Evolutionary conservation across 176 grass and related monocot genomes (phyloP), one percentile per base, ranked within the genome.

Genomic region (Secale cereale): DNA sequence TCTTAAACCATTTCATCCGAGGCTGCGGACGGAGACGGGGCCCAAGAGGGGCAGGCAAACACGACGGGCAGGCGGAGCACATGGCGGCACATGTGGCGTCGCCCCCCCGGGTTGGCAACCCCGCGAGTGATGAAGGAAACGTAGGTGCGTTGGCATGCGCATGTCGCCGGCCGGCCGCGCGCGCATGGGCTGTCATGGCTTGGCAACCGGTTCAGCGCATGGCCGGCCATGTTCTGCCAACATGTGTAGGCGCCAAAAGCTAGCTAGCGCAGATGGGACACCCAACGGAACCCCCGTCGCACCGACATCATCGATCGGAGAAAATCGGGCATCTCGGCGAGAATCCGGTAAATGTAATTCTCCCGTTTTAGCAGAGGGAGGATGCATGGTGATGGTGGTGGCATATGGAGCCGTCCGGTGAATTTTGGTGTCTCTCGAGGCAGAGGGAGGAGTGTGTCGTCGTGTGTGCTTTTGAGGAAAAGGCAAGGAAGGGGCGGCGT

Each of bases 81-180:
- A 90, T 90, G 88, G 79, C 64, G 13, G 83, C 88, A 90, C 88
- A 90, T 90, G 88, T 29, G 1, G 83, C 88, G 73, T 48, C 78
- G 19, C 39, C 78, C 40, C 50, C 64, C 83, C 78, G 70, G 81
- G 78, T 78, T 82, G 88, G 83, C 78, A 86, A 57, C 83, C 72
- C 63, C 39, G 77, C 30, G 77, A 71, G 88, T 63, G 77, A 82
- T 77, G 70, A 54, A 81, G 48, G 28, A 74, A 71, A 71, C 65
- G 72, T 31, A 71, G 83, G 74, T 82, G 75, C 43, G 83, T 82
- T 86, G 88, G 78, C 83, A 86, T 65, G 83, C 88, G 83, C 88
- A 78, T 82, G 78, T 69, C 50, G 35, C 48, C 54, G 59, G 70
- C 40, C 25, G 70, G 40, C 70, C 70, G 52, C 19, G 52, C 17